Conservation (phyloP, 169 alveolate species). For the Eimeria maxima region DNA sequence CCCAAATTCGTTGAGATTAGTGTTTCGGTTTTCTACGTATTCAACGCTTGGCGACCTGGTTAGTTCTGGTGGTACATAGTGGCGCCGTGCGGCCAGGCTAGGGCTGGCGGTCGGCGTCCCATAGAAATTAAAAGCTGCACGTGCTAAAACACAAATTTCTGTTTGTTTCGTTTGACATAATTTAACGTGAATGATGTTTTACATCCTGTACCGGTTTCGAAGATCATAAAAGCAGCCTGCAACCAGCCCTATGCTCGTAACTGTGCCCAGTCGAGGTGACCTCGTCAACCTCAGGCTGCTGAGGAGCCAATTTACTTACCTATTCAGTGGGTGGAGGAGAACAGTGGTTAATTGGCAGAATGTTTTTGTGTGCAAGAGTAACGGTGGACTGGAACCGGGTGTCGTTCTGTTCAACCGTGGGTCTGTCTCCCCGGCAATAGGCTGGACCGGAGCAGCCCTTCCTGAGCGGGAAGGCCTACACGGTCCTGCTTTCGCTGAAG, state of each 20-base stretch:
- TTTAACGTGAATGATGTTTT: not conserved
- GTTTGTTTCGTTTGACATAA: not conserved
- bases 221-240: not conserved
- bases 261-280: not conserved
- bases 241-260: constrained; percentile 48
- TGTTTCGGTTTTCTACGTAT: not conserved
- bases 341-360: not conserved
- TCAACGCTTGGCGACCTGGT: not conserved
- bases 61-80: not conserved
- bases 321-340: not conserved
- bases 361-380: not conserved
- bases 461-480: not conserved
- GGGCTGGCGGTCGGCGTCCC: not conserved
- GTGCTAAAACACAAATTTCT: not conserved
- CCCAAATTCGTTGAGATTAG: not conserved
- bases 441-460: not conserved
- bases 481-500: not conserved
- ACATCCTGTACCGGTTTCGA: not conserved
- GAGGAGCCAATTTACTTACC: not conserved
- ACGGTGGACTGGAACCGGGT: not conserved
- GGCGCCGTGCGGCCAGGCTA: not conserved
- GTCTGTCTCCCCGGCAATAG: constrained; percentile 32
- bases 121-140: not conserved
- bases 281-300: not conserved
- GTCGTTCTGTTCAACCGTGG: not conserved